Evolutionary conservation across 805 yeast species (phyloP).

Genomic region (Wickerhamomyces hampshirensis): DNA sequence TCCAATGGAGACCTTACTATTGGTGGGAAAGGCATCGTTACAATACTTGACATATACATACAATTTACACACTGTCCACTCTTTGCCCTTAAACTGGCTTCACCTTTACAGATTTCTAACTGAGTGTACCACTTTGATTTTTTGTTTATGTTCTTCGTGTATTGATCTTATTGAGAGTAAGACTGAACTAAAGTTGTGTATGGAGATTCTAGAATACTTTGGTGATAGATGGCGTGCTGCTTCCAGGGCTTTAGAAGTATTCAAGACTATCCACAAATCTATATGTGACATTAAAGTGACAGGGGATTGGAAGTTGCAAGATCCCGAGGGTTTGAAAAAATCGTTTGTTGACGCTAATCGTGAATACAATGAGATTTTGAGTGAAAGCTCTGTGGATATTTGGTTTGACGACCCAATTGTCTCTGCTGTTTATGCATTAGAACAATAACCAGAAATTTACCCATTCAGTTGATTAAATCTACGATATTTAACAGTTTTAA

Average conservation of each 20-base stretch:
- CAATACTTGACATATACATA: constrained; percentile 39
- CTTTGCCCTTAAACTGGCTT: constrained; percentile 47
- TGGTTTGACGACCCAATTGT: too few relatives aligned
- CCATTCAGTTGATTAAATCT: too few relatives aligned
- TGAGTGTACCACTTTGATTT: constrained; percentile 42
- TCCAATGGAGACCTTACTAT: constrained; percentile 31
- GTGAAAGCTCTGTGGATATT: too few relatives aligned
- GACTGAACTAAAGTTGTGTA: constrained; percentile 40
- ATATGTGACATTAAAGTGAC: constrained; percentile 35
- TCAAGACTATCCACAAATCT: constrained; percentile 37
- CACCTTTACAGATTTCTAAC: constrained; percentile 42
- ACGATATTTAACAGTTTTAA: too few relatives aligned
- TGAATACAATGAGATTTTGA: not conserved
- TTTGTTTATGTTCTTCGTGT: constrained; percentile 42
- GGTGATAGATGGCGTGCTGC: constrained; percentile 45
- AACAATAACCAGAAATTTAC: too few relatives aligned
- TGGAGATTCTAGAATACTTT: constrained; percentile 42
- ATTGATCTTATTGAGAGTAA: constrained; percentile 42
- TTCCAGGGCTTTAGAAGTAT: constrained; percentile 38
- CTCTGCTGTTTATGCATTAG: too few relatives aligned
- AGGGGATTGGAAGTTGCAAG: constrained; percentile 27
- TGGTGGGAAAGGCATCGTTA: constrained; percentile 39
- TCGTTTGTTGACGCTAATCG: not conserved
- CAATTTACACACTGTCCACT: constrained; percentile 36
- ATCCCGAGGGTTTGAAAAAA: constrained; percentile 30